Evolutionary conservation across 2,329 filamentous ascomycete species (phyloP), one percentile per base, ranked within the genome.

Genomic region (Trichocomaceae sp.): DNA sequence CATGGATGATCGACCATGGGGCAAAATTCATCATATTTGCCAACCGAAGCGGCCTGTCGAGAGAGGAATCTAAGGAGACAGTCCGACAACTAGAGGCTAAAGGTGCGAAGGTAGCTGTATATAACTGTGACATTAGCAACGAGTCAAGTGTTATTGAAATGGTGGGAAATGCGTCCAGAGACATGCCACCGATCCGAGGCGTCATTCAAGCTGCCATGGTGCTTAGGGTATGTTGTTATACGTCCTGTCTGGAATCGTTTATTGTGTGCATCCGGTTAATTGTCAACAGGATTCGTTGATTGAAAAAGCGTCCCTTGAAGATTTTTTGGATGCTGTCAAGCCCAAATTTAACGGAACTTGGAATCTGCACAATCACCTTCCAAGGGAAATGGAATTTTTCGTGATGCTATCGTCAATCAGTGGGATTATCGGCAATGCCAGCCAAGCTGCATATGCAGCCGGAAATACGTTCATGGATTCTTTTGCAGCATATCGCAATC

Each of bases 1-100:
- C 73, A 47, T 68, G 78, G 23, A 68, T 83, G 29, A 66, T 69
- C 29, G 60, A 63, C 15, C 71, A 74, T 5, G 81, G 81, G 1
- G 80, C 73, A 1, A 72, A 67, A n/a, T 66, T 78, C 51, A 17
- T 52, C 83, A 5, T 12, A 10, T 15, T 37, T 6, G 12, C 15
- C 15, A 15, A 13, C 6, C 33, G 33, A 2, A 15, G 12, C 7
- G 33, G 33, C 33, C 12, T 13, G 12, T 37, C 33, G 2, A 15
- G 12, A 15, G 33, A 13, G 3, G 33, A 13, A 48, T 26, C 46
- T 17, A 9, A 23, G 17, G 23, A 48, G 10, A 17, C 23, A 10
- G 6, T 48, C 5, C 9, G 19, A 12, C 17, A 48, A 7, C 46
- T 48, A 22, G 46, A 48, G 46, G 10, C 12, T 4, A 9, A 23